Evolutionary conservation across 2,329 filamentous ascomycete species (phyloP), one percentile per base, ranked within the genome.

Genomic region (Gaeumannomyces tritici): DNA sequence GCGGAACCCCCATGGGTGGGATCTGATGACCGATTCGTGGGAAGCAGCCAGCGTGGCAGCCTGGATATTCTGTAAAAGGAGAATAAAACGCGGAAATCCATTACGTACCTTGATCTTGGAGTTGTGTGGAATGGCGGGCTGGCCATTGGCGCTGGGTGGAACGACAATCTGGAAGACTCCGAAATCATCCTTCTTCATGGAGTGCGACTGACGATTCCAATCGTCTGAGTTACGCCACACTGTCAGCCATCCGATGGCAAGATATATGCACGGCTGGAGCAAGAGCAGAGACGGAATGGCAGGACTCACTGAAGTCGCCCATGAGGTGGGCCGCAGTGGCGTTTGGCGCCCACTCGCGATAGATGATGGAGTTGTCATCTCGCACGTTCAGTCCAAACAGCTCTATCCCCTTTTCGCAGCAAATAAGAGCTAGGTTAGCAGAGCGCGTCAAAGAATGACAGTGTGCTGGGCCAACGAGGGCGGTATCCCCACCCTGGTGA

Each of bases 281-380:
- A 7, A n/a, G 11, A 51, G 28, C 21, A n/a, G 8, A 7, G 33
- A 9, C 33, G 18, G 1, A 24, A 56, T 26, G 27, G 42, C 18
- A 54, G n/a, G 15, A 73, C 87, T 68, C 79, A 93, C 89, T 99
- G 81, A 98, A 99, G 69, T 98, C 95, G 65, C 95, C 95, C 69
- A 96, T 89, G 61, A 99, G 83, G 73, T 87, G 92, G 60, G 95
- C 95, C 70, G 89, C 82, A 55, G 85, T 80, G 62, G 92, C 93
- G 79, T 92, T 96, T 29, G 95, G 93, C 1, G 95, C 95, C 95
- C 95, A 99, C 82, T 99, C 95, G 68, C 91, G 85, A 76, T 99
- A 99, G 63, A 83, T 80, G 67, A 99, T 91, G 74, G 93, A 92
- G 73, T 91, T 91, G 70, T 96, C 87, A 62, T 85, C 79, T 71